Conservation (phyloP, 2,329 filamentous ascomycete genomes). For the Macroventuria anomochaeta region DNA sequence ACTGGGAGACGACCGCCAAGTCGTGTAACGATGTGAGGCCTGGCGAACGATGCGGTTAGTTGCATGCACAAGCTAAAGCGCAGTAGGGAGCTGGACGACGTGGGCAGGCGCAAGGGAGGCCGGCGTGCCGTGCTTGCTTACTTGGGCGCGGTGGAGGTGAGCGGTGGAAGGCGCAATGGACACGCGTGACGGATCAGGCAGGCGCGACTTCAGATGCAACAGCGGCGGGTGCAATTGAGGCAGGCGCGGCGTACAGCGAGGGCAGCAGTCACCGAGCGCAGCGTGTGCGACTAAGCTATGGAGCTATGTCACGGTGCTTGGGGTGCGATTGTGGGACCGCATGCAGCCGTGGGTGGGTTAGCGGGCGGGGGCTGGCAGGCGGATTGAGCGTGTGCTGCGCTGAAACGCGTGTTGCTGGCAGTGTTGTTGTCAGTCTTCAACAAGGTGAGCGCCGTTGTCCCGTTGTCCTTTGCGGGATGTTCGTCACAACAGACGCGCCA, state of each 20-base stretch:
- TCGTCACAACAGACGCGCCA: constrained; percentile 23
- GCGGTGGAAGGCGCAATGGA: constrained; percentile 12
- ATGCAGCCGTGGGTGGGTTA: constrained; percentile 24
- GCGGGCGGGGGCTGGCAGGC: constrained; percentile 17
- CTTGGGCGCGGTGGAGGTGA: constrained; percentile 13
- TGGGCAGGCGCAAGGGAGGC: constrained; percentile 4
- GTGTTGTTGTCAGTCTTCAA: constrained; percentile 21
- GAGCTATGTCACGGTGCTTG: constrained; percentile 7
- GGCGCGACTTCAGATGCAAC: constrained; percentile 1
- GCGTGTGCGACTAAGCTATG: constrained; percentile 22
- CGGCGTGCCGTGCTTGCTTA: neutral
- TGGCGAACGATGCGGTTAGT: constrained; percentile 41
- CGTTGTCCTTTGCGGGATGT: neutral
- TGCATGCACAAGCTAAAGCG: constrained; percentile 32
- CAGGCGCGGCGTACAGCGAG: constrained; percentile 16
- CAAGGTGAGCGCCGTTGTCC: neutral
- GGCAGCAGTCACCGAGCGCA: constrained; percentile 20
- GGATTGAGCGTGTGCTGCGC: neutral
- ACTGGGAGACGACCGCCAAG: constrained; percentile 42
- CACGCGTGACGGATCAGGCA: constrained; percentile 3
- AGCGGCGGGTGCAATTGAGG: constrained; percentile 18
- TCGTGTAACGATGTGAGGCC: constrained; percentile 39
- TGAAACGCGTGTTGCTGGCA: constrained; percentile 10
- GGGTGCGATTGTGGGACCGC: constrained; percentile 19
- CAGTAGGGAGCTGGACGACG: constrained; percentile 18